These are phyloP conservation scores for Heliophila coronopifolia DNA, from an alignment of 441 rosid species.

Conservation along the genomic window DNA sequence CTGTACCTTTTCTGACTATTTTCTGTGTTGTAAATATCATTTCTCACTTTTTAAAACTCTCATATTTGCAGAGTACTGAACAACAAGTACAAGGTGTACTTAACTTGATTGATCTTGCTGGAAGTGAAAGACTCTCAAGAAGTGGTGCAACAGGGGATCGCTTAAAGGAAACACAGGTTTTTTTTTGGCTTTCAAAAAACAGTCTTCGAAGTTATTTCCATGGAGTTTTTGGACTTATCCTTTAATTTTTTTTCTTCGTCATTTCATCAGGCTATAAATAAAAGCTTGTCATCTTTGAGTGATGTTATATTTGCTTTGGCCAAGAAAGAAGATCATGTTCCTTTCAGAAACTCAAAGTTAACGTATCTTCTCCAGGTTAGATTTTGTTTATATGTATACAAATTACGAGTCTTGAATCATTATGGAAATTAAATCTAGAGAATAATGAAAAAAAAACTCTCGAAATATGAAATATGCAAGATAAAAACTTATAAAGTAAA, in stretches of 20 bases:
- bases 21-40: neutral
- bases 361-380: conserved; percentile 94
- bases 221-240: neutral
- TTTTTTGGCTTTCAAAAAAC: neutral
- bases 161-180: conserved; percentile 90
- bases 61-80: conserved; percentile 60
- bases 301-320: conserved; percentile 92
- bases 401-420: neutral
- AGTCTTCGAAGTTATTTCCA: neutral
- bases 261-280: conserved; percentile 72
- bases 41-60: neutral
- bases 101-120: conserved; percentile 90
- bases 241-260: neutral
- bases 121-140: conserved; percentile 82
- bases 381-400: neutral
- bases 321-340: conserved; percentile 94
- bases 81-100: conserved; percentile 93
- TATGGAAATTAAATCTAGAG: too few species aligned
- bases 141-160: conserved; percentile 95
- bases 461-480: too few species aligned
- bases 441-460: too few species aligned
- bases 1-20: neutral
- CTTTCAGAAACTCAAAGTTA: conserved; percentile 87
- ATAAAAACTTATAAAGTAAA: too few species aligned
- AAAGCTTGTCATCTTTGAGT: conserved; percentile 73